Evolutionary conservation across 2,329 filamentous ascomycete genomes (phyloP).

Genomic region (Diaporthe sp.): DNA sequence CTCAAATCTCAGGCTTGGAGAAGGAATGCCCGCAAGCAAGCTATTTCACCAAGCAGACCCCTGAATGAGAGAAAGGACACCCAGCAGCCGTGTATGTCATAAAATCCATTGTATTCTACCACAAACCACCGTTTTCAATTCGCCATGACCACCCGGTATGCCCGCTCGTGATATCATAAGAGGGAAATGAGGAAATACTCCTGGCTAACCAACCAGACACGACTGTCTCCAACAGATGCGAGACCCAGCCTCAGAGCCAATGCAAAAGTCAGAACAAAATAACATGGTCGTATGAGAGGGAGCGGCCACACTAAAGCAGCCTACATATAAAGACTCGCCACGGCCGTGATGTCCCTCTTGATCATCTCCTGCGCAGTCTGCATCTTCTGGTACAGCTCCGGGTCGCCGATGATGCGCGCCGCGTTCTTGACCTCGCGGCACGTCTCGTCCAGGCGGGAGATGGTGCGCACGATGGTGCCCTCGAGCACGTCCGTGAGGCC

Average conservation of each 20-base stretch:
- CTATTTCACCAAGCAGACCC: not conserved
- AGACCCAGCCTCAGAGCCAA: not conserved
- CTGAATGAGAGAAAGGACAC: not conserved
- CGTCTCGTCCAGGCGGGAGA: constrained; percentile 93
- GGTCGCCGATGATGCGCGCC: constrained; percentile 94
- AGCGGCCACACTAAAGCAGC: not conserved
- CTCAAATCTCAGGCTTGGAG: not conserved
- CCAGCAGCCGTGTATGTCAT: not conserved
- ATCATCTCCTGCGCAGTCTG: constrained; percentile 97
- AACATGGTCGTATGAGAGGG: not conserved
- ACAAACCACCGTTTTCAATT: constrained; percentile 2
- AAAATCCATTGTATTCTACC: constrained; percentile 18
- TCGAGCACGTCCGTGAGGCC: constrained; percentile 96
- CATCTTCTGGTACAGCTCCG: constrained; percentile 95
- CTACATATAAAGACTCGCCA: constrained; percentile 89
- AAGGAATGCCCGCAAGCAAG: not conserved
- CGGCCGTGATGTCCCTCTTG: constrained; percentile 93
- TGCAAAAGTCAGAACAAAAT: not conserved
- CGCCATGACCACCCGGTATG: constrained; percentile 1
- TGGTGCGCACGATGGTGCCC: constrained; percentile 95
- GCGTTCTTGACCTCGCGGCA: constrained; percentile 98
- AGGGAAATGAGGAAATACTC: not conserved
- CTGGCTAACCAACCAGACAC: not conserved
- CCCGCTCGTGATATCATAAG: constrained; percentile 7
- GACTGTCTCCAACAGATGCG: not conserved